Conservation (phyloP, 2,329 filamentous ascomycete genomes). For the Daldinia eschscholtzii region DNA sequence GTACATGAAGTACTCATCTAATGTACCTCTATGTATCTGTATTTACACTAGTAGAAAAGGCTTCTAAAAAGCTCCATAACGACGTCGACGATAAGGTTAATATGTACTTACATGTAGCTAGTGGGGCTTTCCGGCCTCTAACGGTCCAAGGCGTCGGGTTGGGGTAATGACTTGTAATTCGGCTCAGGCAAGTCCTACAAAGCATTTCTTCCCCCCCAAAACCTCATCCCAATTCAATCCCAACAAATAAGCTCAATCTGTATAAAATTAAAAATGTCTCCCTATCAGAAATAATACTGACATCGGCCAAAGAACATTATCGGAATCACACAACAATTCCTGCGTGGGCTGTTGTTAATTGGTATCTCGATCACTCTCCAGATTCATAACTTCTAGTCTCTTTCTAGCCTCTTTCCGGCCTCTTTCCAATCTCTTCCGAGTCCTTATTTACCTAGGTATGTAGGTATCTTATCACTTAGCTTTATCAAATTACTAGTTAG, state of each 20-base stretch:
- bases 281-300: neutral
- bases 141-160: constrained; percentile 30
- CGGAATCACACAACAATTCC: neutral
- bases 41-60: neutral
- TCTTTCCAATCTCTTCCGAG: neutral
- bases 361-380: neutral
- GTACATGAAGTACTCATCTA: neutral
- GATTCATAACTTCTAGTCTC: neutral
- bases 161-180: constrained; percentile 20
- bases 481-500: neutral
- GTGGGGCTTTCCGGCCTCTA: constrained; percentile 28
- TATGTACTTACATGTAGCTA: neutral
- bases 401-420: neutral
- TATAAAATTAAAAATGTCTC: constrained; percentile 10
- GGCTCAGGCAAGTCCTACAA: neutral
- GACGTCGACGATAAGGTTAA: neutral
- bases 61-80: neutral
- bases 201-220: constrained; percentile 16
- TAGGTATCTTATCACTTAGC: neutral
- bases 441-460: neutral
- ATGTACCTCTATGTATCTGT: neutral
- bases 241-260: constrained; percentile 25
- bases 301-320: neutral
- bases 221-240: constrained; percentile 7
- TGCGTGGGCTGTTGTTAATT: neutral